Evolutionary conservation across 192 early-diverging fungal genomes (phyloP), one percentile per base, ranked within the genome.

Genomic region (Gorgonomyces haynaldii): DNA sequence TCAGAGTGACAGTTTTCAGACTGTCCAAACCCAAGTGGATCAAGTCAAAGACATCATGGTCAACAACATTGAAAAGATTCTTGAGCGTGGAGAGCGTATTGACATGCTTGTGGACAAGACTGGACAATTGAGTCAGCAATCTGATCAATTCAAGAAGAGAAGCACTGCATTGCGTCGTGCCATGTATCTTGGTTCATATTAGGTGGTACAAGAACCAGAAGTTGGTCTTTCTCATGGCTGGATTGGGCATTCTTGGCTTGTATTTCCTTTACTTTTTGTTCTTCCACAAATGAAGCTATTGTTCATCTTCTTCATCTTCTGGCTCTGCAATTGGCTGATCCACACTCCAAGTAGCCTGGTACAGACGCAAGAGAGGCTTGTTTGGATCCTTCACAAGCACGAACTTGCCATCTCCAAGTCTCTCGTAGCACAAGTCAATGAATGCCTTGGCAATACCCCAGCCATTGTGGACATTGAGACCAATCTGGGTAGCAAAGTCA

Each of bases 371-470:
- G 13, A 38, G n/a, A 12, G 46, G 46, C 69, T 95, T 93, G 69
- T 88, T 88, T n/a, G 95, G 89, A 64, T 98, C 95, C 62, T 88
- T 86, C 59, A 94, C 81, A 45, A 98, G 64, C 8, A 96, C 83
- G 62, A 88, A 98, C 61, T 85, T 86, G 65, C 95, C 95, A 65
- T 96, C 90, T n/a, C 81, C 78, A 34, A 87, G 64, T 8, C 34
- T 62, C 49, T 81, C 67, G 58, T 82, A 59, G 45, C 88, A 88
- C 56, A 89, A 42, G 49, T 96, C 89, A 26, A 94, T 82, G 50
- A 98, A 72, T 24, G 87, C 85, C 78, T 92, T 88, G 59, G 93
- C 72, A 55, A 96, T 87, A 64, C 95, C 95, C 95, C 95, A 98
- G 8, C 81, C 89, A 42, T 86, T 91, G 50, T 75, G 79, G 40